Conservation (phyloP, 2,329 filamentous ascomycete species). For the Aspergillus ibericus region DNA sequence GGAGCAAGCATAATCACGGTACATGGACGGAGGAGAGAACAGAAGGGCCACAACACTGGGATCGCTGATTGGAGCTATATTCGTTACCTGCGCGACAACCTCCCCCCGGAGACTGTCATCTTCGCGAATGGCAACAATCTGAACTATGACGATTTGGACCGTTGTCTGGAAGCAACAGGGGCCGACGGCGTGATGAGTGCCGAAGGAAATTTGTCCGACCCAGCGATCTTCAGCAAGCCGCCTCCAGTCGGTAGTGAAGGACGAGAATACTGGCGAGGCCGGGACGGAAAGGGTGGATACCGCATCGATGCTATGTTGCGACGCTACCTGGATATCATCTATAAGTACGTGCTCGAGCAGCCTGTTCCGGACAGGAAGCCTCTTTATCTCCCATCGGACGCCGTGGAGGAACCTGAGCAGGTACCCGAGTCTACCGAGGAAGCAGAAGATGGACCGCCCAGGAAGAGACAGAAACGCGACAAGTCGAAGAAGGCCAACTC, state of each 20-base stretch:
- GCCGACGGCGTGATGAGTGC: constrained; percentile 95
- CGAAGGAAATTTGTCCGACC: constrained; percentile 91
- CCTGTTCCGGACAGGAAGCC: constrained; percentile 65
- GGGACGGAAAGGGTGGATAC: constrained; percentile 77
- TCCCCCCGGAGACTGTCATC: constrained; percentile 84
- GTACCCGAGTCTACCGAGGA: constrained; percentile 28
- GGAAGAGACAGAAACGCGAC: constrained; percentile 49
- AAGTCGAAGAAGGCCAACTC: constrained; percentile 51
- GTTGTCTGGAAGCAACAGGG: constrained; percentile 78
- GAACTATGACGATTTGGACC: constrained; percentile 72
- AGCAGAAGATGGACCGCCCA: constrained; percentile 50
- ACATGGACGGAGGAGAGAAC: constrained; percentile 82
- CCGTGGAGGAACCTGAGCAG: constrained; percentile 25
- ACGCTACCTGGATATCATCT: constrained; percentile 86
- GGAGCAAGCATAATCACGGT: constrained; percentile 93
- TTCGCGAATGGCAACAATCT: constrained; percentile 97
- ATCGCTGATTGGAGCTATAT: constrained; percentile 90
- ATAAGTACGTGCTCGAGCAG: constrained; percentile 70
- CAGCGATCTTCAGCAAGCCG: constrained; percentile 73
- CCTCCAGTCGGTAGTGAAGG: constrained; percentile 66
- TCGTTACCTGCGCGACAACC: constrained; percentile 74
- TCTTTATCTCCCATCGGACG: constrained; percentile 67
- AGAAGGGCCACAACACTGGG: constrained; percentile 94
- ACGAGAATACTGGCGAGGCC: constrained; percentile 82
- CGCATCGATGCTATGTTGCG: constrained; percentile 84